phyloP scores from a whole-genome alignment of 83 land plant genomes.

The Diphasiastrum complanatum region DNA sequence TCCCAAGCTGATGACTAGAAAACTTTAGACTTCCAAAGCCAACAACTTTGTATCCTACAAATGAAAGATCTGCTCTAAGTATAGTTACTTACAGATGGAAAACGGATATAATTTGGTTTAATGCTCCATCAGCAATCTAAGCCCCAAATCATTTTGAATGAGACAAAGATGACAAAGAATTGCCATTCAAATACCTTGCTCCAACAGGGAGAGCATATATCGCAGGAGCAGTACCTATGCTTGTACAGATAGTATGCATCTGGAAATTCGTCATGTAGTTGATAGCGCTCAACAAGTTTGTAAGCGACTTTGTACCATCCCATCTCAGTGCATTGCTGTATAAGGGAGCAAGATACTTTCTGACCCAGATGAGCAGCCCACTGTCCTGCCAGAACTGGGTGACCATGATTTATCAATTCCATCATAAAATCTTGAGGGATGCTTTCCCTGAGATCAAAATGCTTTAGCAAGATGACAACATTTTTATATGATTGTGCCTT shows the following conservation, averaged over 20 bases:
- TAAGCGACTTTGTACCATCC: conserved; percentile 22
- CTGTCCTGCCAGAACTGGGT: conserved; percentile 17
- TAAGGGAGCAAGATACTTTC: conserved; percentile 2
- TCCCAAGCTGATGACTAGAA: too few relatives aligned
- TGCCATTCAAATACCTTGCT: too few relatives aligned
- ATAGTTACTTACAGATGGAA: too few relatives aligned
- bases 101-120: too few relatives aligned
- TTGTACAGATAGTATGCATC: conserved; percentile 25
- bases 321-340: conserved; percentile 20
- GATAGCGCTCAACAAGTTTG: conserved; percentile 18
- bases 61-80: too few relatives aligned
- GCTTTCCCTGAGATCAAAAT: conserved; percentile 5
- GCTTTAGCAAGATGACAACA: conserved; percentile 10
- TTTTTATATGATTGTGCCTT: conserved; percentile 10
- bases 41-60: too few relatives aligned
- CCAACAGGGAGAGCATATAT: too few relatives aligned
- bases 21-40: too few relatives aligned
- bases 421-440: neutral
- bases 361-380: conserved; percentile 17
- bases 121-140: too few relatives aligned
- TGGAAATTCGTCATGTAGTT: conserved; percentile 17
- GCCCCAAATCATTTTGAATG: too few relatives aligned
- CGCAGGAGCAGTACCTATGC: conserved; percentile 4
- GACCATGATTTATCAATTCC: conserved; percentile 7
- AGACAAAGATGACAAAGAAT: too few relatives aligned